A percentile compares a stretch with the other conserved stretches of the same genome.
Evolutionary conservation across 441 rosid genomes (phyloP).

Genomic region (Gossypium schwendimanii): DNA sequence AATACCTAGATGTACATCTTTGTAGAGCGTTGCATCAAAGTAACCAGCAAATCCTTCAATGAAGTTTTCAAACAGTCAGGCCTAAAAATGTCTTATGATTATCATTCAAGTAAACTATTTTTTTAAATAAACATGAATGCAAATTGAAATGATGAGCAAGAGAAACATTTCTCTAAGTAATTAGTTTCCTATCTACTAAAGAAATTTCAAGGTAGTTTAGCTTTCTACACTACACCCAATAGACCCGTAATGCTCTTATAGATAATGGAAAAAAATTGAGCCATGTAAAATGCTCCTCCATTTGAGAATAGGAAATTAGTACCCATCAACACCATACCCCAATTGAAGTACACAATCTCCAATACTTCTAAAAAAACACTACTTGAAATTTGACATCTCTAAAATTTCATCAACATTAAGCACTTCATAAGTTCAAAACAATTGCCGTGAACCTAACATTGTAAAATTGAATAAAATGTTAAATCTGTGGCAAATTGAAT

Average conservation of each 20-base stretch:
- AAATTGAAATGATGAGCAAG: neutral
- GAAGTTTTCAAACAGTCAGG: conserved; percentile 11
- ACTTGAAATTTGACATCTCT: neutral
- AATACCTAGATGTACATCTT: conserved; percentile 93
- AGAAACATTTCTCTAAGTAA: neutral
- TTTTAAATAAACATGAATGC: neutral
- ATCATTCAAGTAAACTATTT: neutral
- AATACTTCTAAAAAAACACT: neutral
- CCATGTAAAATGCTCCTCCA: neutral
- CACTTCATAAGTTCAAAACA: neutral
- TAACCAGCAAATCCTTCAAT: conserved; percentile 89
- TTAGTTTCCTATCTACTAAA: neutral
- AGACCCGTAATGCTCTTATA: neutral
- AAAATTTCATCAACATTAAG: neutral
- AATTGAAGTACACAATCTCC: neutral
- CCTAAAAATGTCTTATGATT: neutral
- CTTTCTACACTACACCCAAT: too few species aligned
- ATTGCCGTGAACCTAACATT: neutral
- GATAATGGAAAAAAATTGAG: neutral
- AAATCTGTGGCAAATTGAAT: neutral
- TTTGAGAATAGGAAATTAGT: neutral
- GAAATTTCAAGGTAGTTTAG: neutral
- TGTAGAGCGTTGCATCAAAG: conserved; percentile 75
- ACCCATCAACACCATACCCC: neutral
- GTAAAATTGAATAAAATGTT: neutral